Percentiles rank a stretch among this genome's conserved stretches.
Evolutionary conservation across 805 yeast species (phyloP).

Genomic region (Metschnikowia dekortorum): DNA sequence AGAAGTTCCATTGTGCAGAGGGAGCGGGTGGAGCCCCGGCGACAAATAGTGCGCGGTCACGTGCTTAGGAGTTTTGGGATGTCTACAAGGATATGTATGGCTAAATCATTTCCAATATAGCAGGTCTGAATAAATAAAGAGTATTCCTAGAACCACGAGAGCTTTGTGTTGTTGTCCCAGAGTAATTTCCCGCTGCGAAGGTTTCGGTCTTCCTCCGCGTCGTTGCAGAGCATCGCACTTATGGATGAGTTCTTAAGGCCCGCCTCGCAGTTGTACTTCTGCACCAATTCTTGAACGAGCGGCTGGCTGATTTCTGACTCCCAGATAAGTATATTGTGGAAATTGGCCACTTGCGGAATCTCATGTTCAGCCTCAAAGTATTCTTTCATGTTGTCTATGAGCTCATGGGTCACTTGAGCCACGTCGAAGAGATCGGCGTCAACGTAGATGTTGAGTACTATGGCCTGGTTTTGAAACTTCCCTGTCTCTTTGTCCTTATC

Average conservation of each 20-base stretch:
- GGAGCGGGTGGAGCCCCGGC: neutral
- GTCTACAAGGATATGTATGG: no score
- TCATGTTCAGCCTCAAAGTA: conserved; percentile 15
- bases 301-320: conserved; percentile 26
- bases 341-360: conserved; percentile 11
- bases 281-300: conserved; percentile 15
- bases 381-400: conserved; percentile 12
- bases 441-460: conserved; percentile 27
- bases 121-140: no score
- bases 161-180: conserved; percentile 41
- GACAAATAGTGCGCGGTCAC: neutral
- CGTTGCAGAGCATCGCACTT: conserved; percentile 31
- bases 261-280: conserved; percentile 14
- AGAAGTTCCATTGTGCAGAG: conserved; percentile 38
- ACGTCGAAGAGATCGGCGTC: conserved; percentile 16
- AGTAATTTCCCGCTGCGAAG: conserved; percentile 24
- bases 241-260: conserved; percentile 32
- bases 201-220: conserved; percentile 22
- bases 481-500: conserved; percentile 12
- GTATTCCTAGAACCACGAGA: conserved; percentile 35
- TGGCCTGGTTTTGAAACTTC: conserved; percentile 17
- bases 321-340: conserved; percentile 28
- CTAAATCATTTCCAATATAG: no score
- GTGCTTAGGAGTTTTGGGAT: neutral
- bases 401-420: conserved; percentile 13